Percentiles rank a stretch among this genome's conserved stretches.
These are phyloP conservation scores for Arabidopsis hybrid DNA, from an alignment of 441 rosid genomes.

Conservation along the genomic window DNA sequence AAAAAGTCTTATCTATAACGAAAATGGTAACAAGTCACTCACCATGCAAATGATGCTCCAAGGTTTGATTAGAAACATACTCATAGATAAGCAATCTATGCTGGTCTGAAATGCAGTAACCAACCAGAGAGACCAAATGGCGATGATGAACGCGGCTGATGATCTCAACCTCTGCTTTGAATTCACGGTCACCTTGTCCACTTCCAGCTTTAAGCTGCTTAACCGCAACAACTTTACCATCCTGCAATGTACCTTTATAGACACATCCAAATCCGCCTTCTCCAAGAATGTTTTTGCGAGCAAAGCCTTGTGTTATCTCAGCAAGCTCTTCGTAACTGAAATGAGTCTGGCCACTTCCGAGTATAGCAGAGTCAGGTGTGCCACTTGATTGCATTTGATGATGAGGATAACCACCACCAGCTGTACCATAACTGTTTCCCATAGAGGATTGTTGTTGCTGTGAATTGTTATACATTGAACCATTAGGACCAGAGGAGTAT, in stretches of 20 bases:
- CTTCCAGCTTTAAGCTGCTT: constrained; percentile 89
- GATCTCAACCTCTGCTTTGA: constrained; percentile 90
- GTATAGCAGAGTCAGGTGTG: constrained; percentile 53
- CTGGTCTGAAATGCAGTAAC: constrained; percentile 67
- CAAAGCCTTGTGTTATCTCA: constrained; percentile 76
- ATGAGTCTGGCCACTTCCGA: constrained; percentile 55
- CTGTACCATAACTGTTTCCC: constrained; percentile 57
- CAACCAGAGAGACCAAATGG: constrained; percentile 84
- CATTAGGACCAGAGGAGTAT: constrained; percentile 45
- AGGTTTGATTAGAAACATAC: constrained; percentile 79
- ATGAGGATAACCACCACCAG: constrained; percentile 21
- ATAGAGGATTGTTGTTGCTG: constrained; percentile 43
- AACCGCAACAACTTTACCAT: constrained; percentile 75
- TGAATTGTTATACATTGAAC: constrained; percentile 46
- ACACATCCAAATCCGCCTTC: constrained; percentile 97
- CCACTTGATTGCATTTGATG: constrained; percentile 43
- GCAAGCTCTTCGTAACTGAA: constrained; percentile 76
- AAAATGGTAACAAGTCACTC: constrained; percentile 21
- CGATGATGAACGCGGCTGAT: constrained; percentile 93
- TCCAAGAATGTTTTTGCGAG: constrained; percentile 68
- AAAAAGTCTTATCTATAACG: background rate
- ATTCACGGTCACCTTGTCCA: constrained; percentile 91
- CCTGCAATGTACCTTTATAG: constrained; percentile 58
- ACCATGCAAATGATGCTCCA: constrained; percentile 88
- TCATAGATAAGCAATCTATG: constrained; percentile 86